These are phyloP conservation scores for Boletus rubropictus DNA, from an alignment of 768 basidiomycete genomes.

Conservation along the genomic window DNA sequence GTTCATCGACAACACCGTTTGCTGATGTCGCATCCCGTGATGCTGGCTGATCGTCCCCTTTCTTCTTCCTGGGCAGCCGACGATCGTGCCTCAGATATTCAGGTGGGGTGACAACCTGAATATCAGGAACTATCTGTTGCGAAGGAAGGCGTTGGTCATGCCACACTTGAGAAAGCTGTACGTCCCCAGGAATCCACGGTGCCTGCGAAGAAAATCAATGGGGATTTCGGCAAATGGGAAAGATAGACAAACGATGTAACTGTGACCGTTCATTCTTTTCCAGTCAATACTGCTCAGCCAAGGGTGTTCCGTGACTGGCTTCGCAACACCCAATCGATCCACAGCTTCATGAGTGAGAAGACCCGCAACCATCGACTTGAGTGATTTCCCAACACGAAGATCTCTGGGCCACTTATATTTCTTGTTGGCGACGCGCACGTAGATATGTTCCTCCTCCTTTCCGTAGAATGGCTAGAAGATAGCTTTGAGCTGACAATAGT, in stretches of 20 bases:
- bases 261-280: conserved; percentile 38
- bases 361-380: conserved; percentile 38
- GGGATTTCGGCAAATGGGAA: background rate
- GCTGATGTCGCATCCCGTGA: background rate
- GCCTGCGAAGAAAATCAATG: conserved; percentile 30
- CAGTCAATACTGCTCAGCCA: conserved; percentile 47
- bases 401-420: conserved; percentile 37
- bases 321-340: conserved; percentile 37
- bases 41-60: background rate
- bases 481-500: background rate
- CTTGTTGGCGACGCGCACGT: conserved; percentile 23
- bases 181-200: conserved; percentile 35
- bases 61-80: conserved; percentile 23
- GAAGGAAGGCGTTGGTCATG: conserved; percentile 35
- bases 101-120: conserved; percentile 32
- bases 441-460: conserved; percentile 23
- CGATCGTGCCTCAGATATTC: conserved; percentile 34
- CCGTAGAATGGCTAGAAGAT: conserved; percentile 25
- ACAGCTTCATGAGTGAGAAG: conserved; percentile 36
- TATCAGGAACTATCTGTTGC: conserved; percentile 35
- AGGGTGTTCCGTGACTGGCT: conserved; percentile 35
- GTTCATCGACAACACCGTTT: background rate
- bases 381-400: conserved; percentile 33
- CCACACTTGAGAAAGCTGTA: conserved; percentile 32
- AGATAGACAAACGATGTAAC: conserved; percentile 39